Conservation (phyloP, 2,329 filamentous ascomycete species). For the Trichoderma sp. region DNA sequence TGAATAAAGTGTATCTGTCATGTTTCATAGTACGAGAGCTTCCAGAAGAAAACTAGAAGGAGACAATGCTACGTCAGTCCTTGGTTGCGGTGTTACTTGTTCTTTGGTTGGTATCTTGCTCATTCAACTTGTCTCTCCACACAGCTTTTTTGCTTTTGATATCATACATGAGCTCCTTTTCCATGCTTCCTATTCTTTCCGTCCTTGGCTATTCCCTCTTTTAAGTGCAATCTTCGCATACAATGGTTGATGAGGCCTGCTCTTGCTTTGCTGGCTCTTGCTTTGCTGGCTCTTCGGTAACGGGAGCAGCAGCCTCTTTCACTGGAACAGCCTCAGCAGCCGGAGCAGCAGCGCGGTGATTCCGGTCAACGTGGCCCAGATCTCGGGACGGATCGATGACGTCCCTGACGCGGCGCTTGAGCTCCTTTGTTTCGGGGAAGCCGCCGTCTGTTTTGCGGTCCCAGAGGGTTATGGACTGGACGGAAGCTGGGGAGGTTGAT, state of each 20-base stretch:
- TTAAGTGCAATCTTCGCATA: conserved; percentile 31
- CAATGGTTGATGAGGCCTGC: not conserved
- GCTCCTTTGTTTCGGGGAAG: conserved; percentile 89
- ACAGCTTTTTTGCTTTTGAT: not conserved
- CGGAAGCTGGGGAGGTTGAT: not conserved
- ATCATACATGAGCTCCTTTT: not conserved
- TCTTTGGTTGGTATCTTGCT: not conserved
- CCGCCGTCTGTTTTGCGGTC: conserved; percentile 83
- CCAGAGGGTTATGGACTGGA: conserved; percentile 64
- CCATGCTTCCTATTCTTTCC: not conserved
- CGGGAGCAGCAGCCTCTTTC: not conserved
- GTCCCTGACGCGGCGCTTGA: conserved; percentile 82
- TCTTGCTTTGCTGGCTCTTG: not conserved
- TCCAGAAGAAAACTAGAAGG: not conserved
- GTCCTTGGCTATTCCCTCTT: not conserved
- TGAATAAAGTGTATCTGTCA: not conserved
- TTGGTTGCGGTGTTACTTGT: not conserved
- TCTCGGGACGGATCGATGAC: conserved; percentile 74
- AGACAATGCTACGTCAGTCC: not conserved
- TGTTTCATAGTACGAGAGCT: not conserved
- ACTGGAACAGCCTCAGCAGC: not conserved
- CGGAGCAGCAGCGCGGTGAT: conserved; percentile 30
- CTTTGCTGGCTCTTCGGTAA: not conserved
- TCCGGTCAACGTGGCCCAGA: conserved; percentile 76
- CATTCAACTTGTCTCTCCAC: not conserved